These are phyloP conservation scores for Amanita thiersii DNA, from an alignment of 768 basidiomycete species.

Conservation along the genomic window DNA sequence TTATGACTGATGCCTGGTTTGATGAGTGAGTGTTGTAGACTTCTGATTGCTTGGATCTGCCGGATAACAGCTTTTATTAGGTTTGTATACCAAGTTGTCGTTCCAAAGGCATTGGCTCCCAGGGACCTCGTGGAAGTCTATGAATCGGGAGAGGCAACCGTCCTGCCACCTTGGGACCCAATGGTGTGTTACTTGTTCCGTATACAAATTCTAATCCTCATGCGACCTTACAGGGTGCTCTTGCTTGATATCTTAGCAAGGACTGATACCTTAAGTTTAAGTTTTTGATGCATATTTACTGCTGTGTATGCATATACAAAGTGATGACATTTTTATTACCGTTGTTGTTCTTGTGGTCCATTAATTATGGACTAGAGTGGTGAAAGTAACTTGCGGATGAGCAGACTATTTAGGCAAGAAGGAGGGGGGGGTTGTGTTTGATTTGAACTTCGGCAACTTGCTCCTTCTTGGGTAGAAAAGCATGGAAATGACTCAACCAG, in stretches of 20 bases:
- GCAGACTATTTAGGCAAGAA: no score
- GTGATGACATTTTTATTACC: no score
- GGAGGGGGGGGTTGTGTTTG: no score
- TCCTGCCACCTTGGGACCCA: slow-evolving; percentile 89
- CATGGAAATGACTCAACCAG: no score
- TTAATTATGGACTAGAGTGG: no score
- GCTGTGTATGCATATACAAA: slow-evolving; percentile 2
- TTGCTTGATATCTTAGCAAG: slow-evolving; percentile 13
- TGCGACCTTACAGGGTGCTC: slow-evolving; percentile 16
- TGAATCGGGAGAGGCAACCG: slow-evolving; percentile 54
- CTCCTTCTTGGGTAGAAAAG: no score
- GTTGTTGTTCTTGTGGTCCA: no score
- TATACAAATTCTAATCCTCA: neutral
- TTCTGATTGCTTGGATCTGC: slow-evolving; percentile 1
- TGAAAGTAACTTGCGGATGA: no score
- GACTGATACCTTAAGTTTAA: neutral
- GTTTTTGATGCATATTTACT: neutral
- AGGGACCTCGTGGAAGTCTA: slow-evolving; percentile 77
- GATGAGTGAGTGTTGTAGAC: slow-evolving; percentile 51
- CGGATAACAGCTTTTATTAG: slow-evolving; percentile 23
- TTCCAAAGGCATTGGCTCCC: slow-evolving; percentile 72
- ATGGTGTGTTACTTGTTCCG: slow-evolving; percentile 44
- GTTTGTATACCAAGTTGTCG: slow-evolving; percentile 90
- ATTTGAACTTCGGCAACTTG: no score
- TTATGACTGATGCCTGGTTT: slow-evolving; percentile 93